phyloP scores from a whole-genome alignment of 495 filamentous ascomycete species.

The Neurospora sp. region DNA sequence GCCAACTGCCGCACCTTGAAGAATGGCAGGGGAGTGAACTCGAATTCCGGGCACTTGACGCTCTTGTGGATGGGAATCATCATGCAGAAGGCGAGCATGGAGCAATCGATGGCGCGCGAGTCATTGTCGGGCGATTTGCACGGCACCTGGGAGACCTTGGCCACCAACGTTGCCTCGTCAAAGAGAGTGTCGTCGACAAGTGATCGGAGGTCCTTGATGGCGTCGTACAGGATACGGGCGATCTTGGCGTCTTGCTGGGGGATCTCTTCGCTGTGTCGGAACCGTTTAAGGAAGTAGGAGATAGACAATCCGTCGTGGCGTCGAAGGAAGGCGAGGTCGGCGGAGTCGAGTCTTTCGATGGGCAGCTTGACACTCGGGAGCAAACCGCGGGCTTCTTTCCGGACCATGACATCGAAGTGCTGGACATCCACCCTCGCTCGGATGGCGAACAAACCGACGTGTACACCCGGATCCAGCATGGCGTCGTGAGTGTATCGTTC shows the following conservation, averaged over 20 bases:
- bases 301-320: constrained; percentile 50
- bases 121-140: constrained; percentile 20
- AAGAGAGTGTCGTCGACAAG: constrained; percentile 32
- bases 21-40: constrained; percentile 38
- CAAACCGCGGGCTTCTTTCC: constrained; percentile 50
- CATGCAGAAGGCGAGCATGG: constrained; percentile 32
- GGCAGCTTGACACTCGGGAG: constrained; percentile 57
- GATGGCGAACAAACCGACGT: constrained; percentile 66
- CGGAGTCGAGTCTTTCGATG: constrained; percentile 42
- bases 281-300: constrained; percentile 37
- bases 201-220: constrained; percentile 26
- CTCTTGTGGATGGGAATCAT: constrained; percentile 34
- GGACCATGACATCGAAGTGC: constrained; percentile 67
- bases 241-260: constrained; percentile 17
- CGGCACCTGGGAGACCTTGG: constrained; percentile 28
- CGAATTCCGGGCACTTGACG: constrained; percentile 22
- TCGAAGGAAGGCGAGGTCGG: constrained; percentile 48
- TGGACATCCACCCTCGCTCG: constrained; percentile 51
- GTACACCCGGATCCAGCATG: constrained; percentile 55
- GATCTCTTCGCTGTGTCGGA: constrained; percentile 27
- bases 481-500: constrained; percentile 42
- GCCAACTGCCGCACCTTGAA: constrained; percentile 40
- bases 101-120: constrained; percentile 19
- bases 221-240: constrained; percentile 23
- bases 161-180: constrained; percentile 31